phyloP scores from a whole-genome alignment of 1,139 yeast genomes.

The Diutina sp. region DNA sequence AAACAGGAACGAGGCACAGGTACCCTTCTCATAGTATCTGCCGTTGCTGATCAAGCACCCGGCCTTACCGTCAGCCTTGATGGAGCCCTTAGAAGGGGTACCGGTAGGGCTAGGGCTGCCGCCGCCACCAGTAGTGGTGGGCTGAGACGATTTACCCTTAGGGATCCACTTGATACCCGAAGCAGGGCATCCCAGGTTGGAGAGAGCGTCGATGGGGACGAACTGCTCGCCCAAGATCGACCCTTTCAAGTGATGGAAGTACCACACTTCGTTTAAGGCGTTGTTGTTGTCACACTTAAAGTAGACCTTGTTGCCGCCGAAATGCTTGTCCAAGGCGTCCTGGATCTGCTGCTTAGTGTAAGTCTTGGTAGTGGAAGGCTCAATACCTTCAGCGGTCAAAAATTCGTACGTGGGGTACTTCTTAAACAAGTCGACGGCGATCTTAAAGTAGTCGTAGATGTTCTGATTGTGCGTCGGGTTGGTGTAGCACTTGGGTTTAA shows the following conservation, averaged over 20 bases:
- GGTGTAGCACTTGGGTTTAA: slow-evolving; percentile 57
- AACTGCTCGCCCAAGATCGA: slow-evolving; percentile 57
- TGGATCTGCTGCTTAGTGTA: slow-evolving; percentile 56
- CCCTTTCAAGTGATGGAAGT: slow-evolving; percentile 70
- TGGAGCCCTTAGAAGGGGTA: slow-evolving; percentile 14
- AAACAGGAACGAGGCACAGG: slow-evolving; percentile 66
- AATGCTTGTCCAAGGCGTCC: slow-evolving; percentile 46
- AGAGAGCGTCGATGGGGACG: slow-evolving; percentile 48
- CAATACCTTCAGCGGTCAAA: slow-evolving; percentile 53
- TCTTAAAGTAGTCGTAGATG: slow-evolving; percentile 67
- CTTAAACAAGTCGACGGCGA: slow-evolving; percentile 51
- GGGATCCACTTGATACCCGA: slow-evolving; percentile 67
- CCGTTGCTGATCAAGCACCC: slow-evolving; percentile 86
- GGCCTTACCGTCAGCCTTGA: slow-evolving; percentile 39
- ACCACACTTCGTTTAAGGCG: slow-evolving; percentile 83
- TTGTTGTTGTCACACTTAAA: slow-evolving; percentile 58
- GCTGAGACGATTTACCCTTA: slow-evolving; percentile 25
- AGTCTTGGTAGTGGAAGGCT: slow-evolving; percentile 46
- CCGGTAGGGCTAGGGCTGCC: slow-evolving; percentile 12
- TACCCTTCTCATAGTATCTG: slow-evolving; percentile 69
- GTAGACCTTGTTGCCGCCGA: slow-evolving; percentile 47
- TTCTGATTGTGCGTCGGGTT: slow-evolving; percentile 33
- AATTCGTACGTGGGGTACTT: slow-evolving; percentile 61
- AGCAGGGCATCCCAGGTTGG: slow-evolving; percentile 50
- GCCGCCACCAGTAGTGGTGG: slow-evolving; percentile 17